Base-by-base conservation (phyloP, 2,329 filamentous ascomycete genomes). In the Pseudogymnoascus sp. region DNA sequence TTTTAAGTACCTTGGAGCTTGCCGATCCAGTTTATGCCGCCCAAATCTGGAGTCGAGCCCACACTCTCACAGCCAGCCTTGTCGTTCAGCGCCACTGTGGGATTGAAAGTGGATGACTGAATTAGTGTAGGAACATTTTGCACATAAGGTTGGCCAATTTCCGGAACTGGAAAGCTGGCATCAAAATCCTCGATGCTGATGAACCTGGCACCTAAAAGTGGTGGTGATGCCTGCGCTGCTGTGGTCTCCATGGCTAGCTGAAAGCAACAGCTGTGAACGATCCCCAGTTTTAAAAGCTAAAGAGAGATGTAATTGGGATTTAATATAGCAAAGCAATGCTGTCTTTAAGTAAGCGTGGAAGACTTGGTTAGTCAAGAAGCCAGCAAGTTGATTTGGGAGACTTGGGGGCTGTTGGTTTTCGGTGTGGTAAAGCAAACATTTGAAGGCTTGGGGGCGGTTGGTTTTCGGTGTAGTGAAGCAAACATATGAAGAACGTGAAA, bases 1-100 rank as follows among this genome's bases (percentile, higher is more conserved):
- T 16, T 62, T 21, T 8, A n/a, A 60, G 60, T 60, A 71, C 71
- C 69, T 4, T 65, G 59, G 7, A 73, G 62, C 61, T 52, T 69
- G 35, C 69, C 69, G 43, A 72, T 64, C 71, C 71, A 73, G 55
- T 72, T 72, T 5, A 29, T 67, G n/a, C 60, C 59, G 10, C 70
- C 69, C 14, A 72, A 11, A 55, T 38, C 58, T 26, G 58, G 33
- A 7, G 29, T 35, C 37, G 55, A n/a, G 6, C 29, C 21, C 10
- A 33, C 58, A 11, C n/a, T 60, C n/a, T 38, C 58, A 43, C 26
- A 41, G 33, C 19, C 58, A 3, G 58, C 21, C 33, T 38, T 38
- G 33, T 43, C 16, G 38, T 60, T 60, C 58, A 43, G 12, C 58
- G 21, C 33, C 16, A 43, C 58, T 21, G 11, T 21, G 8, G 29